Evolutionary conservation across 2,329 filamentous ascomycete species (phyloP), one percentile per base, ranked within the genome.

Genomic region (Neofusicoccum kwambonambiense): DNA sequence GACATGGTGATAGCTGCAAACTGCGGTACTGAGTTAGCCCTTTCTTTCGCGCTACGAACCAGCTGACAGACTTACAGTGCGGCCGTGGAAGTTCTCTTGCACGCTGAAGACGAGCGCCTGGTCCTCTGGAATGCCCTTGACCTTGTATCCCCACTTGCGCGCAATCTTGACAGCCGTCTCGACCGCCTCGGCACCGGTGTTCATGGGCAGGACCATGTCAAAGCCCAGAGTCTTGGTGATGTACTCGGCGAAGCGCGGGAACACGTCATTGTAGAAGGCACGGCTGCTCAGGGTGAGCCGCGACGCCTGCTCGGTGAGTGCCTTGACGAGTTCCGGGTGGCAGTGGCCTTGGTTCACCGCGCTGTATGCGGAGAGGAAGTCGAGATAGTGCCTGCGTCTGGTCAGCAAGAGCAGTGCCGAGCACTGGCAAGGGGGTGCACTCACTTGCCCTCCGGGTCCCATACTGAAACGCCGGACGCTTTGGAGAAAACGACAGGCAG

Each of bases 311-410:
- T 97, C 92, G 42, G 88, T 88, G 67, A 99, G 83, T 13, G 93
- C 91, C 78, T 94, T 93, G 76, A 99, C 89, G 65, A 98, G 88
- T 81, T 96, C 93, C 4, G 95, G 95, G 81, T 99, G 94, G 81
- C 94, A 98, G 80, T 99, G 94, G 68, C 94, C 94, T 80, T 98
- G 94, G 83, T 98, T 98, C 76, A 98, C 93, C 67, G 95, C 95
- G 71, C 91, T 96, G 85, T 99, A 99, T 69, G 95, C 95, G 52
- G 94, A 98, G 70, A 99, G 88, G 81, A 97, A 99, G 82, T 99
- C 95, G 73, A 98, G 88, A 80, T 99, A 98, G 78, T 97, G 89
- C 72, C 56, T 65, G 45, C 4, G 39, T 4, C 6, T 42, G 15
- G 54, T 66, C 17, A 66, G 66, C 47, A 8, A 34, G 9, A 5